Conservation (phyloP, 306 rosid genomes). For the Gleditsia sinensis region DNA sequence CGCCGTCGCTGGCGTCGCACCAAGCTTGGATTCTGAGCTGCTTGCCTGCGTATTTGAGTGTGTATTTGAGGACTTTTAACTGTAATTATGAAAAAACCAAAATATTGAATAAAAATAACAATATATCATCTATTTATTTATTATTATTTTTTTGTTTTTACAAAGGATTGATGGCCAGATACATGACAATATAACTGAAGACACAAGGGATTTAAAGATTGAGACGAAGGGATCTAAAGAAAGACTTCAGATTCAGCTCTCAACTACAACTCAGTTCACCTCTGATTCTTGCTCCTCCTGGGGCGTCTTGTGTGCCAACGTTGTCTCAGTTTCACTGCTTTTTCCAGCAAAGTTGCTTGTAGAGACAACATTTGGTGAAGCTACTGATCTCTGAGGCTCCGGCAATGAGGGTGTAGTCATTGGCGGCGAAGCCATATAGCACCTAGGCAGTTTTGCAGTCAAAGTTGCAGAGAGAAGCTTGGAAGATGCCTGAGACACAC, state of each 20-base stretch:
- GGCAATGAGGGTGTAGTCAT: conserved; percentile 56
- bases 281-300: conserved; percentile 36
- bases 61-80: too few species aligned
- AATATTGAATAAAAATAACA: too few species aligned
- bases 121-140: too few species aligned
- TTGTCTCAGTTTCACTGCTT: conserved; percentile 8
- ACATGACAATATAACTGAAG: too few species aligned
- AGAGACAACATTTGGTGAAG: conserved; percentile 26
- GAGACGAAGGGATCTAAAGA: too few species aligned
- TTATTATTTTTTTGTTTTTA: too few species aligned
- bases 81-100: too few species aligned
- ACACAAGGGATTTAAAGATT: too few species aligned
- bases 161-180: too few species aligned
- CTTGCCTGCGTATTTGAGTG: too few species aligned
- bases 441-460: conserved; percentile 82
- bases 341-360: conserved; percentile 33
- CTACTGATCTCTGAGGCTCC: conserved; percentile 48
- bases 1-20: conserved; percentile 66
- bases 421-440: conserved; percentile 85
- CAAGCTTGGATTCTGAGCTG: conserved; percentile 56
- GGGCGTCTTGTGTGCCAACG: conserved; percentile 40
- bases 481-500: conserved; percentile 64
- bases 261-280: conserved; percentile 48
- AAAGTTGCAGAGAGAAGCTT: conserved; percentile 90
- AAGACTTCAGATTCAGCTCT: too few species aligned